Base-by-base conservation (phyloP, 2,329 filamentous ascomycete species). In the Lithohypha guttulata region DNA sequence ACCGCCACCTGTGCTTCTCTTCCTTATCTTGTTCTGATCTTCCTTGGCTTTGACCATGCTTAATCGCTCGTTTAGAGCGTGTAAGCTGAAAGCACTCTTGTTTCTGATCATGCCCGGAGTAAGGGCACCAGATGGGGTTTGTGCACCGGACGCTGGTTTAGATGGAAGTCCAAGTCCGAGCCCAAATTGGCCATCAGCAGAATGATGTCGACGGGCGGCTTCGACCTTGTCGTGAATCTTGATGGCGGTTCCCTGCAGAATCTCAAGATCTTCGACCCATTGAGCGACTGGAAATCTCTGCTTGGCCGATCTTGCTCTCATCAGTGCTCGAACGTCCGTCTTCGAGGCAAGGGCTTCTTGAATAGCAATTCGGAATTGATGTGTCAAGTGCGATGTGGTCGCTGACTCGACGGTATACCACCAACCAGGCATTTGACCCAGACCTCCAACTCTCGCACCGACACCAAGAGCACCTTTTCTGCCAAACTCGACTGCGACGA, bases 361-460 rank as follows among this genome's bases (percentile, higher is more conserved):
- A 45, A 81, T 79, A 9, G 77, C 73, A 46, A 68, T 64, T 54
- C 73, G 76, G 62, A 81, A 80, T 53, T 81, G 77, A 31, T 73
- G 69, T 39, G 80, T 62, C 29, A 79, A 59, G 59, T 81, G 77
- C 29, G 68, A 68, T 1, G 75, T 77, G 2, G 73, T 73, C 4
- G 69, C 75, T 0, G 74, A 78, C 54, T 81, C 77, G 41, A 81
- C 71, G 0, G 77, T 79, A 55, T 73, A 81, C 77, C 77, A 81
- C 71, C 76, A 80, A 17, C 77, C 77, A 14, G 77, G 77, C 76
- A 81, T 80, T 52, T 78, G 73, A n/a, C 77, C 75, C 15, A 81
- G 64, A 39, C 77, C 77, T 48, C 77, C 77, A 25, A 81, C 77
- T 39, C 75, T 66, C 25, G 76, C 73, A 31, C 77, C 77, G 41